Evolutionary conservation across 2,329 filamentous ascomycete genomes (phyloP).

Genomic region (Periglandula ipomoeae): DNA sequence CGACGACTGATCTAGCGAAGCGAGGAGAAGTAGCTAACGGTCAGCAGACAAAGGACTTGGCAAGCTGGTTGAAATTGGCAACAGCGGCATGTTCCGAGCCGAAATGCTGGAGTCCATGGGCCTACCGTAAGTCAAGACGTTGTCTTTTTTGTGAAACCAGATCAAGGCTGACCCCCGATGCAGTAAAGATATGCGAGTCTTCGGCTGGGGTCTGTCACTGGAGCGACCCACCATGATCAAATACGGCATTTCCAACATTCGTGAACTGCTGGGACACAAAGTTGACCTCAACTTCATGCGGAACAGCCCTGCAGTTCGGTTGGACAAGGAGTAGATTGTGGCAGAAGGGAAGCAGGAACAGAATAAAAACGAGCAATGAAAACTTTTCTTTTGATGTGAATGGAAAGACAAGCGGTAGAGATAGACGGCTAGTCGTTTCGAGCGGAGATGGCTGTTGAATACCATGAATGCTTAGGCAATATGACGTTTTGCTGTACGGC

Average conservation of each 20-base stretch:
- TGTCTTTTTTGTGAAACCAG: neutral
- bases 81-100: constrained; percentile 96
- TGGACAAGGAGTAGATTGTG: constrained; percentile 64
- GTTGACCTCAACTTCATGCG: constrained; percentile 91
- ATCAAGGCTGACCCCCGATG: neutral
- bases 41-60: constrained; percentile 59
- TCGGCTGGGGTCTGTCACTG: constrained; percentile 85
- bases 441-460: neutral
- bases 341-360: neutral
- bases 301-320: constrained; percentile 78
- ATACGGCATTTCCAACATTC: constrained; percentile 81
- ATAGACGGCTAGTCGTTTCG: neutral
- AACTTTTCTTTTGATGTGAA: neutral
- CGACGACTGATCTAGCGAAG: neutral
- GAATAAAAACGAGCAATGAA: neutral
- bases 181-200: constrained; percentile 74
- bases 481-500: neutral
- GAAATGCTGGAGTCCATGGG: constrained; percentile 97
- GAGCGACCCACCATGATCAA: constrained; percentile 98
- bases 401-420: neutral
- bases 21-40: neutral
- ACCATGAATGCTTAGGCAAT: neutral
- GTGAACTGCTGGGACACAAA: constrained; percentile 88
- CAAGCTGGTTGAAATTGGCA: constrained; percentile 95
- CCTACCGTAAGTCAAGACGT: constrained; percentile 42